Evolutionary conservation across 805 yeast genomes (phyloP).

Genomic region (Ogataea pignaliae): DNA sequence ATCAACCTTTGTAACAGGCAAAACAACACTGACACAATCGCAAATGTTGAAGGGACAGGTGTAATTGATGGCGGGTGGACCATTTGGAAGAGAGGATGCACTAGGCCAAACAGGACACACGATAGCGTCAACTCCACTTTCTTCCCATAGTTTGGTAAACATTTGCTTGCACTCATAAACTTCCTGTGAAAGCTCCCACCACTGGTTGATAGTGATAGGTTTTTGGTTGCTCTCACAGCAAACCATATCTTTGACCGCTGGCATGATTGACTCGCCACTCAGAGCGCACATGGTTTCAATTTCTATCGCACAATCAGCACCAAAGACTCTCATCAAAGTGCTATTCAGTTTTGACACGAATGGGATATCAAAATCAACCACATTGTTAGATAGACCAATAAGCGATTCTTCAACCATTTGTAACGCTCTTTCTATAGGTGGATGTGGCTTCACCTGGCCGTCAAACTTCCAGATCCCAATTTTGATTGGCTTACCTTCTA

Average conservation of each 20-base stretch:
- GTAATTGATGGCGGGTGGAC: slow-evolving; percentile 35
- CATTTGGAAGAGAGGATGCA: slow-evolving; percentile 32
- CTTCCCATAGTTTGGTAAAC: slow-evolving; percentile 33
- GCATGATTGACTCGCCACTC: slow-evolving; percentile 24
- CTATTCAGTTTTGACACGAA: slow-evolving; percentile 29
- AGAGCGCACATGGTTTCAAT: slow-evolving; percentile 13
- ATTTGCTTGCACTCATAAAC: slow-evolving; percentile 29
- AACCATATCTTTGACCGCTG: slow-evolving; percentile 4
- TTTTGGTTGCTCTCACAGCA: neutral
- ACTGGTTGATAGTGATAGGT: slow-evolving; percentile 21
- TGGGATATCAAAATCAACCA: slow-evolving; percentile 44
- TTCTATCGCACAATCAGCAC: slow-evolving; percentile 39
- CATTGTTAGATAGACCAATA: slow-evolving; percentile 43
- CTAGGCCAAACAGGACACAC: slow-evolving; percentile 43
- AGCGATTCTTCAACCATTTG: slow-evolving; percentile 26
- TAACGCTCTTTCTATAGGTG: slow-evolving; percentile 48
- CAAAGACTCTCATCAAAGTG: slow-evolving; percentile 31
- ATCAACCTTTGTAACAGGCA: slow-evolving; percentile 59
- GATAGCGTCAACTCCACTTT: slow-evolving; percentile 35
- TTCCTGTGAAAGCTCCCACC: slow-evolving; percentile 38
- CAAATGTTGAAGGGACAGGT: slow-evolving; percentile 49
- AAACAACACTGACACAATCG: slow-evolving; percentile 45
- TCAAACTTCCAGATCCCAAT: slow-evolving; percentile 43
- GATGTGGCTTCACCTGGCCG: slow-evolving; percentile 41
- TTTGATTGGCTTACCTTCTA: slow-evolving; percentile 26